Evolutionary conservation across 83 land plant species (phyloP), one percentile per base, ranked within the genome.

Genomic region (Isoetes engelmannii): DNA sequence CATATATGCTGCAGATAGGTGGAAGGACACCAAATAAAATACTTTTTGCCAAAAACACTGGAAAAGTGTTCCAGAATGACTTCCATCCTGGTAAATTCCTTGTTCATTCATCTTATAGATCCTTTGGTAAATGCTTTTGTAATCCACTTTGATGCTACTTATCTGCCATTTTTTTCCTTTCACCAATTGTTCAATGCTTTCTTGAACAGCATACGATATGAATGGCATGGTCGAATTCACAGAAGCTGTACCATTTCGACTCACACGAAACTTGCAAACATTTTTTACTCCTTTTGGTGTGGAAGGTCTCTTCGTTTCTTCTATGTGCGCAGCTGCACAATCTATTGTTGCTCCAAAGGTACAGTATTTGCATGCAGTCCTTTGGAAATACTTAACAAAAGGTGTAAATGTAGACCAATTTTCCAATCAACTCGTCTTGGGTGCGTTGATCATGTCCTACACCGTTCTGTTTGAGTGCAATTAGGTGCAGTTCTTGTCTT

Each of bases 1-100:
- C 99, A 15, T 95, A 75, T 79, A 95, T 95, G 95, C 80, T 95
- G n/a, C 99, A 92, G 57, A 95, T 95, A 69, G 99, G 99, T 47
- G 99, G 94, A 18, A 77, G 99, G 47, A 83, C 99, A 7, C 99
- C 99, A 44, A 95, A 95, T 69, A 95, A 95, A 71, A 95, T 92
- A 57, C 76, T 92, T 9, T 95, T 95, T 80, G 97, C 99, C 1
- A 91, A 89, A 75, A 95, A 91, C 72, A 95, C 99, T 10, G 99
- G 99, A 53, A 95, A 92, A 76, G 92, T 95, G 43, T 95, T 95
- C 63, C 99, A 95, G 56, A 85, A 83, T 55, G 99, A 95, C 69
- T 95, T 95, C 62, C 99, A 95, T 77, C 99, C 99, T 72, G 89
- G 90, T 87, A 75, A 70, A 75, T 15, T 60, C 47, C n/a, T 6